A percentile compares a stretch with the other conserved stretches of the same genome.
Evolutionary conservation across 192 early-diverging fungal genomes (phyloP).

Genomic region (Backusella psychrophila): DNA sequence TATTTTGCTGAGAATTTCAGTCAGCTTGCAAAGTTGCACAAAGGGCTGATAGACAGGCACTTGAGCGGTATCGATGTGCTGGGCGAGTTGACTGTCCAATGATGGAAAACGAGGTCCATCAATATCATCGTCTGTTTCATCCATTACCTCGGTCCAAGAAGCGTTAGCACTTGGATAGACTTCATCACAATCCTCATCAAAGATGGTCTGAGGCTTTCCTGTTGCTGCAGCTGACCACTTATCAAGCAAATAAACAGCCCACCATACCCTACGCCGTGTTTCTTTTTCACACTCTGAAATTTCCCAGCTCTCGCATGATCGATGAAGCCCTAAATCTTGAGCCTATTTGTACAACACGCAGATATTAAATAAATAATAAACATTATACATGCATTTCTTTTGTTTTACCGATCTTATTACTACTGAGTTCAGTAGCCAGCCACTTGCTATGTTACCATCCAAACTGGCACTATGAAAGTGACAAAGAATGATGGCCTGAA

Average conservation of each 20-base stretch:
- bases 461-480: constrained; percentile 28
- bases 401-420: constrained; percentile 6
- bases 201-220: constrained; percentile 52
- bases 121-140: neutral
- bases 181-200: constrained; percentile 39
- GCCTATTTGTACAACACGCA: constrained; percentile 30
- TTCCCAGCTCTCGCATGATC: constrained; percentile 56
- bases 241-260: constrained; percentile 71
- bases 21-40: constrained; percentile 31
- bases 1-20: constrained; percentile 31
- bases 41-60: constrained; percentile 35
- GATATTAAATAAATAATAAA: too few species aligned
- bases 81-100: constrained; percentile 8
- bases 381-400: neutral
- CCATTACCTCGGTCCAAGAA: constrained; percentile 33
- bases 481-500: constrained; percentile 27
- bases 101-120: constrained; percentile 22
- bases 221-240: constrained; percentile 61
- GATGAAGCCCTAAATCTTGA: constrained; percentile 76
- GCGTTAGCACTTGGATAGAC: constrained; percentile 25
- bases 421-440: constrained; percentile 22
- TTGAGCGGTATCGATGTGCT: neutral
- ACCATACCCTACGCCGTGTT: constrained; percentile 71
- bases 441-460: constrained; percentile 18
- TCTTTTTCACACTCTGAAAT: constrained; percentile 56